These are phyloP conservation scores for Alternaria sp. DNA, from an alignment of 2,329 filamentous ascomycete genomes.

Conservation along the genomic window DNA sequence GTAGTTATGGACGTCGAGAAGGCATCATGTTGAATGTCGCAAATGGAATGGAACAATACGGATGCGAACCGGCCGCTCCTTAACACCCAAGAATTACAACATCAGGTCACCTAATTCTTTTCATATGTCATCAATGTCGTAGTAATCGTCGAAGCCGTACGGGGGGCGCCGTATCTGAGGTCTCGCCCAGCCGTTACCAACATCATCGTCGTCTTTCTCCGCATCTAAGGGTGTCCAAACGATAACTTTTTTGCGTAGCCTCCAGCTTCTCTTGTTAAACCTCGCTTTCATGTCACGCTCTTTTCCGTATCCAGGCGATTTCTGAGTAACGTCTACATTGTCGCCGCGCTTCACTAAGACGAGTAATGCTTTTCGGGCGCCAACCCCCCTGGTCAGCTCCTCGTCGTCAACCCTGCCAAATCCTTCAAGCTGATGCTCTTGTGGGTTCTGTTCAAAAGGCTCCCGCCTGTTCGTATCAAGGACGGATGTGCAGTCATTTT, in stretches of 20 bases:
- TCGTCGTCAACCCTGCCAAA: constrained; percentile 22
- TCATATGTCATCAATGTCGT: constrained; percentile 24
- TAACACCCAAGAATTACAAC: neutral
- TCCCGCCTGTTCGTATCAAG: constrained; percentile 16
- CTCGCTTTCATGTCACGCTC: constrained; percentile 24
- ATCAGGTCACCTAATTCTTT: neutral
- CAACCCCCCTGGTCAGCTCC: constrained; percentile 17
- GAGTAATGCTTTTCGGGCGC: constrained; percentile 16
- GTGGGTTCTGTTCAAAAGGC: constrained; percentile 14
- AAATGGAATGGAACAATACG: neutral
- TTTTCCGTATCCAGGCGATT: constrained; percentile 21
- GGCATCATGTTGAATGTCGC: neutral
- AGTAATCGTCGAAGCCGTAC: constrained; percentile 20
- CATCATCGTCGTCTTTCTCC: constrained; percentile 21
- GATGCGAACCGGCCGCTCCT: neutral
- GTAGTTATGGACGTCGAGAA: neutral
- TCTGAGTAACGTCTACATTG: constrained; percentile 12
- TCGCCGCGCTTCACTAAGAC: constrained; percentile 22
- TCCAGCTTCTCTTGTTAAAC: constrained; percentile 23
- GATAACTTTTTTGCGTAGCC: constrained; percentile 23
- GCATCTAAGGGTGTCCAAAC: constrained; percentile 20
- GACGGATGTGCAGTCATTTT: constrained; percentile 14
- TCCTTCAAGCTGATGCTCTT: constrained; percentile 10
- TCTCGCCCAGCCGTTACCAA: constrained; percentile 24
- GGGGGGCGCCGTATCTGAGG: constrained; percentile 18